Conservation (phyloP, 2,329 filamentous ascomycete genomes). For the Cladosporium sp. region DNA sequence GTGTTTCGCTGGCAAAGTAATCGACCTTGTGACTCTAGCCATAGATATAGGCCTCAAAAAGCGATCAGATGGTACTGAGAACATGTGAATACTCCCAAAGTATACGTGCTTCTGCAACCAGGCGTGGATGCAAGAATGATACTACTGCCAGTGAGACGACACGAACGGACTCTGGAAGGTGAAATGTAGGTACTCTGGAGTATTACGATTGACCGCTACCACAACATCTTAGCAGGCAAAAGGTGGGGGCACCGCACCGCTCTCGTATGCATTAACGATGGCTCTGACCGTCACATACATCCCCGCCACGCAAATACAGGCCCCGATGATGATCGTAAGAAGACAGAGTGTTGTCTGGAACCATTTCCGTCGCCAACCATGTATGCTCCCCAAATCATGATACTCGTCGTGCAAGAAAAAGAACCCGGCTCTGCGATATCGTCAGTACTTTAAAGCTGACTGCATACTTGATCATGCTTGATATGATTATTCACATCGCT, state of each 20-base stretch:
- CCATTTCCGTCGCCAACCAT: conserved; percentile 24
- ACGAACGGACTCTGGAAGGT: too few relatives aligned
- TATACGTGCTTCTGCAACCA: neutral
- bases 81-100: neutral
- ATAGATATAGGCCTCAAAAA: neutral
- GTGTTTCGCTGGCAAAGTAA: neutral
- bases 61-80: neutral
- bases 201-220: neutral
- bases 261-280: conserved; percentile 37
- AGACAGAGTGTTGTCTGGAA: conserved; percentile 43
- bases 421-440: conserved; percentile 44
- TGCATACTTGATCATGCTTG: neutral
- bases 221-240: conserved; percentile 31
- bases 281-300: conserved; percentile 51
- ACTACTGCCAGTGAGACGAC: neutral
- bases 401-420: conserved; percentile 56
- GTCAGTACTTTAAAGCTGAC: neutral
- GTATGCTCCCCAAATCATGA: conserved; percentile 42
- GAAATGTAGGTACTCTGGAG: neutral
- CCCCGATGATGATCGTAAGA: conserved; percentile 48
- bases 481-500: neutral
- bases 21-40: neutral
- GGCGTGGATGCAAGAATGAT: neutral
- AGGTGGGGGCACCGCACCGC: conserved; percentile 30
- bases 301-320: conserved; percentile 48